Conservation (phyloP, 768 basidiomycete genomes). For the Mycena epipterygia region DNA sequence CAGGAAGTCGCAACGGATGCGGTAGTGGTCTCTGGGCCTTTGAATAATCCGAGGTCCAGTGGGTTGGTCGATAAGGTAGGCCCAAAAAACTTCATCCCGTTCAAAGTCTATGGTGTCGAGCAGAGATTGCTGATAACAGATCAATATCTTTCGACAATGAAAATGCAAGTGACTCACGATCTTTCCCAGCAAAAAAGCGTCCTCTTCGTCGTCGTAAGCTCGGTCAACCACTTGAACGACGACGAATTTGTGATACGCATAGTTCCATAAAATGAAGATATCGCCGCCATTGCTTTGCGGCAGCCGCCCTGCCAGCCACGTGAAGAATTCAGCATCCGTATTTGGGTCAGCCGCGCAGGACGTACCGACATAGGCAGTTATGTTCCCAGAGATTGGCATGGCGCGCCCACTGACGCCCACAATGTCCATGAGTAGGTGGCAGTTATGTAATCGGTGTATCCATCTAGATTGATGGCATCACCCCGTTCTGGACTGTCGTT, state of each 20-base stretch:
- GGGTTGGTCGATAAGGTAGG: constrained; percentile 13
- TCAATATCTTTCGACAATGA: not conserved
- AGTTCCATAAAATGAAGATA: constrained; percentile 14
- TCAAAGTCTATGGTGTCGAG: constrained; percentile 25
- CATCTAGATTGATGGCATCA: constrained; percentile 6
- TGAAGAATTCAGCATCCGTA: not conserved
- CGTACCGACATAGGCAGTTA: constrained; percentile 17
- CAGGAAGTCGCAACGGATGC: constrained; percentile 19
- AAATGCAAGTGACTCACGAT: not conserved
- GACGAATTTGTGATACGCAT: not conserved
- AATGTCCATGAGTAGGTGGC: not conserved
- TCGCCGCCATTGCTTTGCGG: not conserved
- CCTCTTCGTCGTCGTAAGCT: too few species aligned
- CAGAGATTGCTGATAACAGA: constrained; percentile 4
- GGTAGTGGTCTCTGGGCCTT: not conserved
- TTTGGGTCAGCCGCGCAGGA: not conserved
- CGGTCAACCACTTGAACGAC: not conserved
- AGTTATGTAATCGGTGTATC: not conserved
- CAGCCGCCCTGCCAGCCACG: not conserved
- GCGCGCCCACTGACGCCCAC: constrained; percentile 18
- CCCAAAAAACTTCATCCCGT: not conserved
- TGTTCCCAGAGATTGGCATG: constrained; percentile 13
- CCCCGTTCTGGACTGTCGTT: not conserved
- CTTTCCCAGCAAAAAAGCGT: not conserved
- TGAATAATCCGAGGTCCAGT: constrained; percentile 26